Conservation (phyloP, 371 early-diverging fungal species). For the Mortierella sp. region DNA sequence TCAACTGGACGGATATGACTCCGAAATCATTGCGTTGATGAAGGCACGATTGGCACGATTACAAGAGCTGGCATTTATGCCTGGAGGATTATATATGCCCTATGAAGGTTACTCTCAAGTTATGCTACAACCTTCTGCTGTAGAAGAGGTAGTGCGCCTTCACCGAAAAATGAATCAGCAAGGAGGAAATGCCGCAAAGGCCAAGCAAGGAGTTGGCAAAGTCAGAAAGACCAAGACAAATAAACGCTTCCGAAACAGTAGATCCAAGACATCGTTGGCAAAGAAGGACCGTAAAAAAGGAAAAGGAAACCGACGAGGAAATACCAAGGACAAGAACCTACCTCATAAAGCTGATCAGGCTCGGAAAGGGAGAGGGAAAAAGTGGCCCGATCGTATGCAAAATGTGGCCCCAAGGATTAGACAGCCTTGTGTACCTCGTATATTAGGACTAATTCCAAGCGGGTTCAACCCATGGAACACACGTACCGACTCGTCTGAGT, state of each 20-base stretch:
- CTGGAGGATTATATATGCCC: conserved; percentile 40
- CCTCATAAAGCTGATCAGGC: not conserved
- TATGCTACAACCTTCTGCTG: conserved; percentile 12
- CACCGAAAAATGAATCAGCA: conserved; percentile 5
- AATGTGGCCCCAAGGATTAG: not conserved
- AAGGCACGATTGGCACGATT: conserved; percentile 21
- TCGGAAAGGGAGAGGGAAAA: not conserved
- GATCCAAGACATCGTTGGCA: not conserved
- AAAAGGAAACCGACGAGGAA: not conserved
- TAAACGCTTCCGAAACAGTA: not conserved
- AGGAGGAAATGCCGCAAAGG: conserved; percentile 1
- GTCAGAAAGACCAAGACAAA: not conserved
- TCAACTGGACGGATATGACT: not conserved
- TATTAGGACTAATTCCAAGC: conserved; percentile 40
- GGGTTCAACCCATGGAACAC: conserved; percentile 47
- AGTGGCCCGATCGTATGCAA: not conserved
- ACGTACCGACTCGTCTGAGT: conserved; percentile 29
- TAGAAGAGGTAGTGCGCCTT: conserved; percentile 15
- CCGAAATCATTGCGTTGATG: conserved; percentile 9
- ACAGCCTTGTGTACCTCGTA: conserved; percentile 32
- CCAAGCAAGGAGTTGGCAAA: not conserved
- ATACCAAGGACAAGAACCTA: not conserved
- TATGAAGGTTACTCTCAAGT: conserved; percentile 30
- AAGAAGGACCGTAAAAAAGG: not conserved
- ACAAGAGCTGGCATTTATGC: conserved; percentile 46